Percentiles rank a stretch among this genome's conserved stretches.
phyloP scores from a whole-genome alignment of 1,284 basidiomycete species.

The Ganoderma sinense region DNA sequence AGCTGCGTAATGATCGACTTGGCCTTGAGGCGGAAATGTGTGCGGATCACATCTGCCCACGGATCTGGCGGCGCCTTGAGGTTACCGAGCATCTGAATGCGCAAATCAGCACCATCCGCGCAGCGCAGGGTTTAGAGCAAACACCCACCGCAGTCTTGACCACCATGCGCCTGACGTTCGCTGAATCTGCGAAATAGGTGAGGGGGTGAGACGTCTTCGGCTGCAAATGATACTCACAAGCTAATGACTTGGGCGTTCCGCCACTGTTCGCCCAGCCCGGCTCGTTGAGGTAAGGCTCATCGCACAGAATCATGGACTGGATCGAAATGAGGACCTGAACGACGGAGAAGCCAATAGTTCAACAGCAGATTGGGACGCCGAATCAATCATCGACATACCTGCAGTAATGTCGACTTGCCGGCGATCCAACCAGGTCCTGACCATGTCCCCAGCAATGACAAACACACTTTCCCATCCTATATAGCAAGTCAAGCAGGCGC shows the following conservation, averaged over 20 bases:
- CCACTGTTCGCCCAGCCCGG: slow-evolving; percentile 82
- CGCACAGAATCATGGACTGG: slow-evolving; percentile 91
- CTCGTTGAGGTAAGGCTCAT: slow-evolving; percentile 90
- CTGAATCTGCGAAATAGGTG: slow-evolving; percentile 63
- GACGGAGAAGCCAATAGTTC: background rate
- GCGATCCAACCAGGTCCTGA: slow-evolving; percentile 88
- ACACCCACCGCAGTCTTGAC: slow-evolving; percentile 80
- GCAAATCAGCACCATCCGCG: slow-evolving; percentile 9
- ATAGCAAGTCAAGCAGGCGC: slow-evolving; percentile 11
- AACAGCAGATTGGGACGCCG: background rate
- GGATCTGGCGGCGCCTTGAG: slow-evolving; percentile 83
- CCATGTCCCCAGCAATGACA: slow-evolving; percentile 93
- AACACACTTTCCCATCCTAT: slow-evolving; percentile 90
- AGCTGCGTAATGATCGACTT: slow-evolving; percentile 73
- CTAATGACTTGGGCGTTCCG: slow-evolving; percentile 76
- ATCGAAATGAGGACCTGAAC: slow-evolving; percentile 87
- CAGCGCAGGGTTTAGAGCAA: background rate
- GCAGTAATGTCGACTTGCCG: slow-evolving; percentile 83
- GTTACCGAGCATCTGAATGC: slow-evolving; percentile 81
- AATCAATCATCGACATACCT: slow-evolving; percentile 23
- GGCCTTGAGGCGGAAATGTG: slow-evolving; percentile 90
- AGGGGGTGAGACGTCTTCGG: background rate
- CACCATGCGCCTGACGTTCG: slow-evolving; percentile 90
- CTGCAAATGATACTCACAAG: slow-evolving; percentile 58
- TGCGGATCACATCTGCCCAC: slow-evolving; percentile 84